These are phyloP conservation scores for Trichophyton benhamiae DNA, from an alignment of 2,329 filamentous ascomycete genomes.

Conservation along the genomic window DNA sequence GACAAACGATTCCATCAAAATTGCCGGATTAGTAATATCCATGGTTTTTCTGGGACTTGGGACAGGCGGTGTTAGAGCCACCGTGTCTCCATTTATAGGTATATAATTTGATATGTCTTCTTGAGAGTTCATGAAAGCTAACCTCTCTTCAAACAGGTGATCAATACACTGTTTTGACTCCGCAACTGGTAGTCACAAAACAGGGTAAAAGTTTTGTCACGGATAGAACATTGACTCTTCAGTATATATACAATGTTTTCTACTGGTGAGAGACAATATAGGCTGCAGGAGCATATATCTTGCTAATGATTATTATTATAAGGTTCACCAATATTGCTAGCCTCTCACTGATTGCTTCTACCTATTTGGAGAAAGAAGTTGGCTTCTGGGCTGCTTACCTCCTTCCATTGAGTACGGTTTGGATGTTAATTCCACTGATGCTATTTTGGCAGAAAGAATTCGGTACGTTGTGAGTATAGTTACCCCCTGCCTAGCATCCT, in stretches of 20 bases:
- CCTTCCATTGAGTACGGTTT: slow-evolving; percentile 21
- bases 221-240: slow-evolving; percentile 27
- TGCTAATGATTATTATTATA: slow-evolving; percentile 8
- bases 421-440: slow-evolving; percentile 10
- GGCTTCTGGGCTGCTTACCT: slow-evolving; percentile 51
- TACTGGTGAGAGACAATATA: slow-evolving; percentile 22
- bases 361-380: slow-evolving; percentile 48
- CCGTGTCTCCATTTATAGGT: slow-evolving; percentile 26
- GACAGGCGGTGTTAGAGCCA: slow-evolving; percentile 26
- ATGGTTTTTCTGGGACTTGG: slow-evolving; percentile 30
- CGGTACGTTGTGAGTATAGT: slow-evolving; percentile 2
- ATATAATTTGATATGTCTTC: not conserved
- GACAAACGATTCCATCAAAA: slow-evolving; percentile 11
- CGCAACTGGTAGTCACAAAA: slow-evolving; percentile 16
- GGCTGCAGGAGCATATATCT: not conserved
- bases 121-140: not conserved
- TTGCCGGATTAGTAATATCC: slow-evolving; percentile 18
- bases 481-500: not conserved
- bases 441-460: slow-evolving; percentile 5
- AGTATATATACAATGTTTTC: slow-evolving; percentile 29
- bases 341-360: slow-evolving; percentile 48
- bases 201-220: slow-evolving; percentile 11
- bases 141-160: slow-evolving; percentile 18
- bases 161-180: slow-evolving; percentile 21
- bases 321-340: slow-evolving; percentile 45